Evolutionary conservation across 2,329 filamentous ascomycete genomes (phyloP), one percentile per base, ranked within the genome.

Genomic region (Fonsecaea monophora): DNA sequence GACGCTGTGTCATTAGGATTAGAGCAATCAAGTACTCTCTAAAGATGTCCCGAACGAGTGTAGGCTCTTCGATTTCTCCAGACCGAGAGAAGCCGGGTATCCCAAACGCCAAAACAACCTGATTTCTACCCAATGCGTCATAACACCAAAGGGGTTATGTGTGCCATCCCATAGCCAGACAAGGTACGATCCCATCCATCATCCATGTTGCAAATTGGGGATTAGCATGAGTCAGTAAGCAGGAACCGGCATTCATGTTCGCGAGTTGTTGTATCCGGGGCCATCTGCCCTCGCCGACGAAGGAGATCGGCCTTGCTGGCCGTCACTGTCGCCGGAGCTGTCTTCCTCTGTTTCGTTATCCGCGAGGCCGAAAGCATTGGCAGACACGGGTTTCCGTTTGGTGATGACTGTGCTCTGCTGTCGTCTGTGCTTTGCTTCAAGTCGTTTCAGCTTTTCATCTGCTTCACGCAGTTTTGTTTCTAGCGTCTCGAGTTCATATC

Each of bases 391-490:
- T 35, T 65, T 56, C 45, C 59, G 60, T 18, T 61, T 48, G 32
- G 59, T 53, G 59, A 38, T 38, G 10, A 53, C 34, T 60, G 67
- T 57, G 59, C 64, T 67, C 38, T 68, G 69, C 15, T 62, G 62
- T n/a, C 68, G 64, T 35, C 38, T 58, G 61, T 69, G 69, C 38
- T 69, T 72, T 25, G 70, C 60, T 56, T 72, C 64, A 35, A 72
- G 62, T 57, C 57, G 58, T 81, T 83, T 86, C 61, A 98, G 85
- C 53, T 90, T 90, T 73, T 90, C 86, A 80, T 97, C 94, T 80
- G 95, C 92, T 75, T 93, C 92, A 73, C 88, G 90, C 73, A 98
- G 87, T 73, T 89, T 89, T 60, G 88, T 88, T 80, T 97, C 92
- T 74, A 98, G 89, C 64, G 89, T 88, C 79, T 96, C 90, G 72